phyloP scores from a whole-genome alignment of 208 protist species.

The Herpetomonas samuelpessoai region DNA sequence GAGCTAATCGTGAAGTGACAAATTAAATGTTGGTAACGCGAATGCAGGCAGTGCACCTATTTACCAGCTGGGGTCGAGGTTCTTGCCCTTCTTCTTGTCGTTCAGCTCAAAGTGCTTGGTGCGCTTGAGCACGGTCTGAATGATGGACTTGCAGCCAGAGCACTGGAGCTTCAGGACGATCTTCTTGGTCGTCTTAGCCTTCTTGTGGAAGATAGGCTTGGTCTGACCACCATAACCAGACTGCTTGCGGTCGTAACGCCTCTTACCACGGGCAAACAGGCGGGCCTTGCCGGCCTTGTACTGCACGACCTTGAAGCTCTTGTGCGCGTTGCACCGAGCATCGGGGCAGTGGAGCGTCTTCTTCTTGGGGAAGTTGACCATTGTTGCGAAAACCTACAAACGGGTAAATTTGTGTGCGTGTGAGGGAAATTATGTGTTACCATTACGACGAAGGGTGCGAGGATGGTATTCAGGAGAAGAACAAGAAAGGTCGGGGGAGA shows the following conservation, averaged over 20 bases:
- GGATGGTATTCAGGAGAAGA: too few species aligned
- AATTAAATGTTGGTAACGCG: too few species aligned
- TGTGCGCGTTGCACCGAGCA: conserved; percentile 88
- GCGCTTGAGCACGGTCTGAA: conserved; percentile 95
- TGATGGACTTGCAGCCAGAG: conserved; percentile 95
- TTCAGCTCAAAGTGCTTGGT: conserved; percentile 99
- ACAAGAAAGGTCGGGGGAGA: too few species aligned
- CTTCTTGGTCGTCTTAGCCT: conserved; percentile 99
- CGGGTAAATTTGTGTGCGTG: too few species aligned
- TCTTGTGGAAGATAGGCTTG: conserved; percentile 99
- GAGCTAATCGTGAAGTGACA: too few species aligned
- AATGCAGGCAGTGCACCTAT: too few species aligned
- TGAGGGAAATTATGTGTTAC: too few species aligned
- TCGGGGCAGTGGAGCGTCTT: conserved; percentile 78
- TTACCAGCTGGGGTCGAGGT: conserved; percentile 93
- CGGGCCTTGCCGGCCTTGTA: conserved; percentile 99
- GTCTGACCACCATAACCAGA: conserved; percentile 99
- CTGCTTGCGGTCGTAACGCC: conserved; percentile 99
- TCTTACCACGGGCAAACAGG: conserved; percentile 97
- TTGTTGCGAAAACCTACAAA: too few species aligned
- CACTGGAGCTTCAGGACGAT: conserved; percentile 99
- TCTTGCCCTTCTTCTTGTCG: conserved; percentile 81
- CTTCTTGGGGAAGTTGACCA: conserved; percentile 94
- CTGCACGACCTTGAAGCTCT: conserved; percentile 97
- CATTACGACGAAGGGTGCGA: too few species aligned